These are phyloP conservation scores for Nakataea oryzae DNA, from an alignment of 2,329 filamentous ascomycete genomes.

Conservation along the genomic window DNA sequence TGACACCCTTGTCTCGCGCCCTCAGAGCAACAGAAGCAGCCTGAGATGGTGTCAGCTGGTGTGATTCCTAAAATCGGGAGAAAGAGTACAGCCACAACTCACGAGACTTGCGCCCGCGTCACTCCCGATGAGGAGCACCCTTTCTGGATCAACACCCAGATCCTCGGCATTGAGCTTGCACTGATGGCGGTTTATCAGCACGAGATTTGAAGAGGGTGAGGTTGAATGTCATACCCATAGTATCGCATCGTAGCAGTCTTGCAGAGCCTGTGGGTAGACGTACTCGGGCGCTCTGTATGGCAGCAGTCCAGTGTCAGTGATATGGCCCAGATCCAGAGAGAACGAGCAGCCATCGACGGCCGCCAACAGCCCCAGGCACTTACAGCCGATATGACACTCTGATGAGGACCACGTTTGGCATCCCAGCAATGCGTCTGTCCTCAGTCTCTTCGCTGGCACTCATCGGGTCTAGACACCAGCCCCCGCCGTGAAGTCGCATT, in stretches of 20 bases:
- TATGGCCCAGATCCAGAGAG: neutral
- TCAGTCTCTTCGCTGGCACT: constrained; percentile 23
- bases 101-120: constrained; percentile 39
- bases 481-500: constrained; percentile 26
- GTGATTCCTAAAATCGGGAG: neutral
- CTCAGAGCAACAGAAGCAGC: constrained; percentile 17
- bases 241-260: constrained; percentile 39
- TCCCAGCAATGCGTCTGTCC: constrained; percentile 21
- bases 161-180: constrained; percentile 32
- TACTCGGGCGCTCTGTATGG: constrained; percentile 36
- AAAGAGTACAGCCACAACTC: constrained; percentile 6
- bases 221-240: constrained; percentile 20
- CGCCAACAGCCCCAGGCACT: constrained; percentile 4
- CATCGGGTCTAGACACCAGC: constrained; percentile 16
- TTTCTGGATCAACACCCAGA: constrained; percentile 22
- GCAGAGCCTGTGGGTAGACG: constrained; percentile 35
- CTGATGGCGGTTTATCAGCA: constrained; percentile 24
- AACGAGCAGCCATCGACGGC: neutral
- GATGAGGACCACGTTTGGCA: constrained; percentile 22
- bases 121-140: constrained; percentile 34
- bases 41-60: constrained; percentile 8
- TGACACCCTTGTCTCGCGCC: constrained; percentile 19
- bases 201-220: neutral
- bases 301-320: neutral
- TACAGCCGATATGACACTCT: constrained; percentile 26